Base-by-base conservation (phyloP, 352 stramenopile species). In the Pythium biforme region DNA sequence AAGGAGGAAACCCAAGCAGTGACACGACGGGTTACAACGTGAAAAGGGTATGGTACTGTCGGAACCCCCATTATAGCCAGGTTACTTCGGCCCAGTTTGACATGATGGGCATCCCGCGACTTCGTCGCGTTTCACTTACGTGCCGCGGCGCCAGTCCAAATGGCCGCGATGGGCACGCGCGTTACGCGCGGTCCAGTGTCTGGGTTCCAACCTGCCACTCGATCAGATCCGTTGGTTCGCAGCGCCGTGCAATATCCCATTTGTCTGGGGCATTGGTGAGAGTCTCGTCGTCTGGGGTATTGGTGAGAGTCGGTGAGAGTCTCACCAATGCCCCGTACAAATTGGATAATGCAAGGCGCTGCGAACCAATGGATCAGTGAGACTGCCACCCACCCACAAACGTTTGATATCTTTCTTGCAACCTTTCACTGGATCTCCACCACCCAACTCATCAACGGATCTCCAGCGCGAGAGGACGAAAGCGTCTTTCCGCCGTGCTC, bases 361-460 rank as follows among this genome's bases (percentile, higher is more conserved):
- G n/a, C 19, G 41, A 48, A 12, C 19, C 41, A 23, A 26, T 12
- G 19, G 14, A 26, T 27, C 19, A n/a, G 37, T 4, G 37, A 45
- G 17, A 45, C 20, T 51, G 45, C n/a, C n/a, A 11, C 23, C 22
- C 37, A 43, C 37, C 37, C 37, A 43, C 17, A 25, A 4, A 22
- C 27, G 3, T 43, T 55, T 41, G 52, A 49, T 37, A 59, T 50
- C 37, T 50, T 49, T 48, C 39, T 29, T 10, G 52, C 37, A 27
- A 11, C 34, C 27, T 33, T 57, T 47, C 51, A 47, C 49, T 39
- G 33, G 12, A 25, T 54, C 47, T 43, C 45, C 45, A 51, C 45
- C 45, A 51, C 22, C 27, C 45, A 14, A 51, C 20, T 51, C 45
- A 43, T 37, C 31, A 37, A 37, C 31, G 31, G 31, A 37, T 37